phyloP scores from a whole-genome alignment of 768 basidiomycete genomes.

The Ramaria rubella region DNA sequence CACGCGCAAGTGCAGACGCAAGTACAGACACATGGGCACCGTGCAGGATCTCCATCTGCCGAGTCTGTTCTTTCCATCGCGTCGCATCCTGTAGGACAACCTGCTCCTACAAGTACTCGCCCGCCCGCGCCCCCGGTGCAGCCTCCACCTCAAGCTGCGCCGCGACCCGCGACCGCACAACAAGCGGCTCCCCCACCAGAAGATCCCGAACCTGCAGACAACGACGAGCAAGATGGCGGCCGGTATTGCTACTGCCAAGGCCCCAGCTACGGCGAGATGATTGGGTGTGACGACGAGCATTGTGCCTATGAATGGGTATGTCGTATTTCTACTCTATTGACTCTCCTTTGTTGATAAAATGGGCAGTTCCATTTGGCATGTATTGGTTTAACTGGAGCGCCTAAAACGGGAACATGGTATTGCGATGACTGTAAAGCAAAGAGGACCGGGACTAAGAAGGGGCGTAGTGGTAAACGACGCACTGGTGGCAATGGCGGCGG shows the following conservation, averaged over 20 bases:
- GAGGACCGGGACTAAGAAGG: slow-evolving; percentile 44
- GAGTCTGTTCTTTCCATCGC: slow-evolving; percentile 21
- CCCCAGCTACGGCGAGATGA: slow-evolving; percentile 89
- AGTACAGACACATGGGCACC: no score
- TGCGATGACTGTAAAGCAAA: slow-evolving; percentile 62
- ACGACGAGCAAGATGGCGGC: slow-evolving; percentile 51
- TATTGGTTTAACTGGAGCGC: slow-evolving; percentile 57
- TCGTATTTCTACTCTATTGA: slow-evolving; percentile 20
- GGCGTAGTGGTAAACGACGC: slow-evolving; percentile 46
- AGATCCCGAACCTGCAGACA: slow-evolving; percentile 17
- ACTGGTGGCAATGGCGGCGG: slow-evolving; percentile 11
- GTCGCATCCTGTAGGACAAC: slow-evolving; percentile 20
- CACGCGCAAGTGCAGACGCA: slow-evolving; percentile 26
- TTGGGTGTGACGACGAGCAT: slow-evolving; percentile 77
- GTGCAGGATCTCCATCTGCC: slow-evolving; percentile 45
- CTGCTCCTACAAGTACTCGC: slow-evolving; percentile 16
- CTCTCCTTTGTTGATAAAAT: slow-evolving; percentile 4
- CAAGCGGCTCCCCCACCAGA: slow-evolving; percentile 34
- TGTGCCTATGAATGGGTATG: slow-evolving; percentile 90
- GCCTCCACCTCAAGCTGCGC: slow-evolving; percentile 26
- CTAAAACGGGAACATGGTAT: slow-evolving; percentile 63
- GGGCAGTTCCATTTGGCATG: slow-evolving; percentile 74
- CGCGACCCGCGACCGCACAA: slow-evolving; percentile 29
- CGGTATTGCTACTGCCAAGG: slow-evolving; percentile 83
- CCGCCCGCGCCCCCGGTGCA: slow-evolving; percentile 30